Evolutionary conservation across 2,329 filamentous ascomycete species (phyloP).

Genomic region (Plectosphaerella sp.): DNA sequence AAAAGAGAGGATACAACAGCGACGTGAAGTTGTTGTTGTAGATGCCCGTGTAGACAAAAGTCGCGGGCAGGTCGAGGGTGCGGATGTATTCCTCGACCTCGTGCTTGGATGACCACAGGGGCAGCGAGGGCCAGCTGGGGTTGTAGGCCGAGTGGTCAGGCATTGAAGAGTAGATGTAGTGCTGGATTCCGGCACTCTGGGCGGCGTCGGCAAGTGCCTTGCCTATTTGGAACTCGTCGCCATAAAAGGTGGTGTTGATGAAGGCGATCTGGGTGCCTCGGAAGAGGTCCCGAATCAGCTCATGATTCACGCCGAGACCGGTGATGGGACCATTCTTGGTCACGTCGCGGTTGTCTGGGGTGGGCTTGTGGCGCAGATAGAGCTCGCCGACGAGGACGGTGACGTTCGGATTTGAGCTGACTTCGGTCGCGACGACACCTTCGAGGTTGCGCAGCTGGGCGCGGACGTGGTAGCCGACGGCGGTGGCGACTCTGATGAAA

Average conservation of each 20-base stretch:
- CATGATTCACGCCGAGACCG: constrained; percentile 64
- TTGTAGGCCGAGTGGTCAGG: constrained; percentile 85
- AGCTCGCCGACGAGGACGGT: constrained; percentile 61
- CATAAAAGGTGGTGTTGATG: constrained; percentile 97
- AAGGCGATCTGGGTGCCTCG: constrained; percentile 82
- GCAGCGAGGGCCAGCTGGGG: constrained; percentile 72
- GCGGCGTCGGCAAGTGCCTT: constrained; percentile 85
- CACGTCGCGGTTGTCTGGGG: constrained; percentile 54
- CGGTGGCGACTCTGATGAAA: constrained; percentile 88
- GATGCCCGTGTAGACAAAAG: constrained; percentile 93
- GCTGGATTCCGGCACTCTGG: constrained; percentile 76
- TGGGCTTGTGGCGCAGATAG: constrained; percentile 49
- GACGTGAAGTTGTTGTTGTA: constrained; percentile 99
- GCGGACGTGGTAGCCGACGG: constrained; percentile 88
- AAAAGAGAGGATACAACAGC: constrained; percentile 86
- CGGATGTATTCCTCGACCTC: constrained; percentile 88
- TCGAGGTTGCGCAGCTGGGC: constrained; percentile 86
- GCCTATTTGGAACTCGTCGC: constrained; percentile 88
- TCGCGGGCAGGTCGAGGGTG: constrained; percentile 76
- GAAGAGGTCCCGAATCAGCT: constrained; percentile 75
- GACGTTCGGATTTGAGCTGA: constrained; percentile 74
- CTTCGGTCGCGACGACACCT: constrained; percentile 83
- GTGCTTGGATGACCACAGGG: constrained; percentile 90
- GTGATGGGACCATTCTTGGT: constrained; percentile 62
- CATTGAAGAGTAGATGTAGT: constrained; percentile 97